These are phyloP conservation scores for Murraya koenigii DNA, from an alignment of 345 rosid species.

Conservation along the genomic window DNA sequence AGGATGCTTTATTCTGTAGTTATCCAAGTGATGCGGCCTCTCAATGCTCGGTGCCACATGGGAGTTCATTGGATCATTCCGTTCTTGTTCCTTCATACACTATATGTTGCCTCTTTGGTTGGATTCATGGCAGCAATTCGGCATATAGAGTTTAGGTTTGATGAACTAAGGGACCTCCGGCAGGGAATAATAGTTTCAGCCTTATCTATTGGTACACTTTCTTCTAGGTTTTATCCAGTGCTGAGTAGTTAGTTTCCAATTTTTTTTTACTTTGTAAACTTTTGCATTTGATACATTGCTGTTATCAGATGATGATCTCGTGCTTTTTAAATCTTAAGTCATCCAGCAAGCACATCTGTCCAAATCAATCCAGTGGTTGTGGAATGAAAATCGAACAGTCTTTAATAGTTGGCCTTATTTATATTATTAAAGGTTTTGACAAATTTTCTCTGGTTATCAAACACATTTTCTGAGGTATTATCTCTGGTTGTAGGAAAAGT, in stretches of 20 bases:
- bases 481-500: neutral
- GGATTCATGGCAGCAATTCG: conserved; percentile 60
- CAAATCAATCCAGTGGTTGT: neutral
- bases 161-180: conserved; percentile 88
- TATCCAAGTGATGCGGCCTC: conserved; percentile 56
- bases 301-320: neutral
- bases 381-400: neutral
- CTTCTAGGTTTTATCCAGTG: conserved; percentile 7
- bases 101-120: conserved; percentile 55
- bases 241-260: neutral
- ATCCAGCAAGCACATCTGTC: neutral
- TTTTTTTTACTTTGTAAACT: neutral
- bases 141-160: conserved; percentile 82
- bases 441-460: neutral
- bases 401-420: neutral
- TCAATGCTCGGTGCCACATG: conserved; percentile 63
- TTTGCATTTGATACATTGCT: neutral
- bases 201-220: conserved; percentile 51
- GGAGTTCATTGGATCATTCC: conserved; percentile 53
- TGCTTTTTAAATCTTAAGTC: neutral
- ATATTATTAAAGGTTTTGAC: neutral
- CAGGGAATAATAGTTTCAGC: conserved; percentile 72
- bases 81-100: conserved; percentile 49
- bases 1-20: conserved; percentile 39
- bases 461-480: neutral